A percentile compares a stretch with the other conserved stretches of the same genome.
Evolutionary conservation across 2,329 filamentous ascomycete genomes (phyloP).

Genomic region (Botryosphaeria dothidea): DNA sequence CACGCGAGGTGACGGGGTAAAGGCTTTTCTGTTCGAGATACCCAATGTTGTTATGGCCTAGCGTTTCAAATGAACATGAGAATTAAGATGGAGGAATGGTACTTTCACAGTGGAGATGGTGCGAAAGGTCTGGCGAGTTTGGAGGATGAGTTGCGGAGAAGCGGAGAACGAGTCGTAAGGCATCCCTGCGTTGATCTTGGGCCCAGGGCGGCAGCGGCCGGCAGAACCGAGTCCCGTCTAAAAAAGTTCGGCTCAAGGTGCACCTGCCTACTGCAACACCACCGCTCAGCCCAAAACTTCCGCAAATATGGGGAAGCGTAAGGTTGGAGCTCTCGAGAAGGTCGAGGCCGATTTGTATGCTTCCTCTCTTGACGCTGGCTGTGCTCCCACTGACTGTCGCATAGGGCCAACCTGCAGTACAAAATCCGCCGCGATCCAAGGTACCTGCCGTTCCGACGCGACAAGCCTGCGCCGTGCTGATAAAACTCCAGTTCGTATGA

Average conservation of each 20-base stretch:
- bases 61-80: too few species aligned
- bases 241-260: slow-evolving; percentile 2
- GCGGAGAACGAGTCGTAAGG: neutral
- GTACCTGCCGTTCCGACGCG: slow-evolving; percentile 45
- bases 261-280: neutral
- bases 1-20: too few species aligned
- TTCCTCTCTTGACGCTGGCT: neutral
- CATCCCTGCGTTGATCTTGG: slow-evolving; percentile 1
- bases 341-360: slow-evolving; percentile 80
- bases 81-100: too few species aligned
- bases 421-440: slow-evolving; percentile 86
- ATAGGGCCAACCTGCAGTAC: slow-evolving; percentile 80
- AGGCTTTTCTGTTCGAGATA: neutral
- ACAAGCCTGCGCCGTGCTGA: neutral
- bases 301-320: slow-evolving; percentile 73
- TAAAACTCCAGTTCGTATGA: slow-evolving; percentile 68
- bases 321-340: slow-evolving; percentile 91
- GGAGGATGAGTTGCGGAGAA: neutral
- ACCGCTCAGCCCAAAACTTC: neutral
- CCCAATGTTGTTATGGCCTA: neutral
- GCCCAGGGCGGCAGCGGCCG: neutral
- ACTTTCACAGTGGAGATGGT: neutral
- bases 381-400: neutral
- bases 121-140: neutral
- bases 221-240: neutral